These are phyloP conservation scores for Tardiomyces digboiensis DNA, from an alignment of 1,139 yeast genomes.

Conservation along the genomic window DNA sequence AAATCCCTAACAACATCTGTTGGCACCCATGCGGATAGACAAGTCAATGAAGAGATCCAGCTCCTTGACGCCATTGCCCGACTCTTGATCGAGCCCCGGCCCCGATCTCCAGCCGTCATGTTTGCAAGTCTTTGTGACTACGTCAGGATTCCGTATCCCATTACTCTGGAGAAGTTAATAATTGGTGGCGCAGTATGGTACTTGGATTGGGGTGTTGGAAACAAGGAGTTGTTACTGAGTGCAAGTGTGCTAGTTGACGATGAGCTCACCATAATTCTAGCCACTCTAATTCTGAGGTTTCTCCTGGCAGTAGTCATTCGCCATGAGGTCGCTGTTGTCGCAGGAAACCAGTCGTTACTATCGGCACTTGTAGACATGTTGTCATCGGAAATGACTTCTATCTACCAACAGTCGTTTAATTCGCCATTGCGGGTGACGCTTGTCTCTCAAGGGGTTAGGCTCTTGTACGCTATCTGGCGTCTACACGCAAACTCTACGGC, in stretches of 20 bases:
- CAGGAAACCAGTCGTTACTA: constrained; percentile 1
- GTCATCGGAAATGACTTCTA: constrained; percentile 9
- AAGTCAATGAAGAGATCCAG: constrained; percentile 1
- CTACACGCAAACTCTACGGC: constrained; percentile 9
- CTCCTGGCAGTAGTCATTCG: constrained; percentile 5
- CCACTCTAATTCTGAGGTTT: constrained; percentile 7
- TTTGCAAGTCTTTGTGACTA: not conserved
- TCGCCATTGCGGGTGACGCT: constrained; percentile 5
- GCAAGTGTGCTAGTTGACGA: not conserved
- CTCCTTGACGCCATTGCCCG: constrained; percentile 1
- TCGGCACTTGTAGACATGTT: constrained; percentile 6
- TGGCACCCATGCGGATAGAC: not conserved
- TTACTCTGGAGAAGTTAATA: not conserved
- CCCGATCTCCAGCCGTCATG: not conserved
- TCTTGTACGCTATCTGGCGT: constrained; percentile 15
- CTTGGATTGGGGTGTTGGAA: not conserved
- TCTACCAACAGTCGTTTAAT: constrained; percentile 8
- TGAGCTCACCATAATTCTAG: not conserved
- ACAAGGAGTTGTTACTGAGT: constrained; percentile 2
- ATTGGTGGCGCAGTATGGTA: not conserved
- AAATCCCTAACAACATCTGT: not conserved
- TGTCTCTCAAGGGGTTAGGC: constrained; percentile 12
- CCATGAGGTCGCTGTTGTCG: constrained; percentile 5
- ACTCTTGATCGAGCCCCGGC: constrained; percentile 1
- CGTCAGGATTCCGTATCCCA: not conserved